Base-by-base conservation (phyloP, 2,329 filamentous ascomycete species). In the Berkeleyomyces basicola region DNA sequence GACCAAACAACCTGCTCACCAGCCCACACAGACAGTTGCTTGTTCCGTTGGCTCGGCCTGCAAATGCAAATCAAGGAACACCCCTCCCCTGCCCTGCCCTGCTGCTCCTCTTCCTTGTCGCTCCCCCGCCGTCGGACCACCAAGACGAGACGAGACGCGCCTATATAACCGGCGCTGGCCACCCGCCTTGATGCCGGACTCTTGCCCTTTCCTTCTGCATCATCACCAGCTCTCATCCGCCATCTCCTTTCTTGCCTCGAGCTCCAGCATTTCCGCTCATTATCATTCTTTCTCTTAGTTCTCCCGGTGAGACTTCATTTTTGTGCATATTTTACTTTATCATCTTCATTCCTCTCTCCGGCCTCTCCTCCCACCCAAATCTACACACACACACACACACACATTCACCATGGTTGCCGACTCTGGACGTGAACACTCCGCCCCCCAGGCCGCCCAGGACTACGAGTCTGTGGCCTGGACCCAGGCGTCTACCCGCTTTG, bases 371-470 rank as follows among this genome's bases (percentile, higher is more conserved):
- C 23, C 23, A 23, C 23, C 23, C 23, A 23, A 23, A 23, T 23
- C 23, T 33, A 51, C n/a, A 51, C 46, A 49, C 46, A 51, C 46
- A 33, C 23, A 51, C 9, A 51, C 23, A 16, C 3, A n/a, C 14
- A 39, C 43, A 36, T 42, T 63, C 47, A 63, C 42, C 2, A 67
- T 67, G 66, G 63, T 61, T 37, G 63, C 59, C 55, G 40, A 61
- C 40, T 61, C 43, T 31, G 63, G 59, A 49, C 57, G 53, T 14
- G 64, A 65, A 59, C 33, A 55, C 14, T 58, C 43, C 16, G 40
- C 60, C 16, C 60, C 63, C 16, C 60, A 61, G 39, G 51, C 63
- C 36, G 58, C 59, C 47, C 49, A 63, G 49, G 31, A 46, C 23
- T 49, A 44, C 43, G 63, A 65, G 36, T 16, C 61, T 39, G 31